These are phyloP conservation scores for Lodderomyces orthopsilosis DNA, from an alignment of 1,139 yeast genomes.

Conservation along the genomic window DNA sequence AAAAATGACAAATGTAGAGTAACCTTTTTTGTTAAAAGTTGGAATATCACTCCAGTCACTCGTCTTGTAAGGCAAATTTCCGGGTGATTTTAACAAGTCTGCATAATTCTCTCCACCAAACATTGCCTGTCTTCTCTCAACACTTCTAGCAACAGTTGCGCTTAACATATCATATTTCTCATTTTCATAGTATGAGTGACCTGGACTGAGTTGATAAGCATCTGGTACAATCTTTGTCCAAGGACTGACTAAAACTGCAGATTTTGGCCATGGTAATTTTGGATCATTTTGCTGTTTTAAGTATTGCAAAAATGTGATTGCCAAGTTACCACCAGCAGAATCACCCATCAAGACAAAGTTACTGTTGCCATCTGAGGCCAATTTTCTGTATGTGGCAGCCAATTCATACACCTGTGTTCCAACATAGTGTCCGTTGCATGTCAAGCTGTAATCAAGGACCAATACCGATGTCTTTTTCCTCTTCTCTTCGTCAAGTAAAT, in stretches of 20 bases:
- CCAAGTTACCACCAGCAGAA: constrained; percentile 43
- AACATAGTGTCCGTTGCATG: constrained; percentile 26
- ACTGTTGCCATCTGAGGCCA: constrained; percentile 21
- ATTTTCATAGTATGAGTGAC: constrained; percentile 36
- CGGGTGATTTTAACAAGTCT: constrained; percentile 16
- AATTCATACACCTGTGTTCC: constrained; percentile 39
- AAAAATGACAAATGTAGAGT: constrained; percentile 28
- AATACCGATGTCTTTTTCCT: constrained; percentile 29
- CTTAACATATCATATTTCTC: constrained; percentile 27
- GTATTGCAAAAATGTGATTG: constrained; percentile 28
- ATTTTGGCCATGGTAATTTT: constrained; percentile 25
- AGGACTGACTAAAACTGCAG: constrained; percentile 36
- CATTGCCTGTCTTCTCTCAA: neutral
- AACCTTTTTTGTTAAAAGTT: constrained; percentile 24
- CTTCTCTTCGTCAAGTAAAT: constrained; percentile 26
- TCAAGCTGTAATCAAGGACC: constrained; percentile 39
- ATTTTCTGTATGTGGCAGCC: constrained; percentile 26
- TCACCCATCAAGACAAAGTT: constrained; percentile 39
- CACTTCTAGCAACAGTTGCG: constrained; percentile 6
- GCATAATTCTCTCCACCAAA: constrained; percentile 14
- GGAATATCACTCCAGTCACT: constrained; percentile 37
- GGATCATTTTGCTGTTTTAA: constrained; percentile 17
- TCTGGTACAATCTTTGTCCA: constrained; percentile 27
- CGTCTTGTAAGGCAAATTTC: constrained; percentile 15
- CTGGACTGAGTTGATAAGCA: constrained; percentile 18